These are phyloP conservation scores for Saccharomyces uvarum DNA, from an alignment of 1,139 yeast genomes.

Conservation along the genomic window DNA sequence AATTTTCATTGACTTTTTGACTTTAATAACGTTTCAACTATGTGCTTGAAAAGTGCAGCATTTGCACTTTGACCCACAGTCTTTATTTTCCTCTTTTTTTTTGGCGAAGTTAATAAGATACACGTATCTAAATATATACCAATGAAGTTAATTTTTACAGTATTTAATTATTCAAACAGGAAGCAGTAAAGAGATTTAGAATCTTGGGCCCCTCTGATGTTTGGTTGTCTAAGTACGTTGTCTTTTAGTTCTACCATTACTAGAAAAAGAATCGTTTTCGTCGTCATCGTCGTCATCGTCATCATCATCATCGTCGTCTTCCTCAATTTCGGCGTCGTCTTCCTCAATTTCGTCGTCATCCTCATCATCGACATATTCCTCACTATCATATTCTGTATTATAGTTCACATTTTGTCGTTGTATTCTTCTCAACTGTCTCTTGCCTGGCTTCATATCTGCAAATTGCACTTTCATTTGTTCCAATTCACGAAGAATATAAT, in stretches of 20 bases:
- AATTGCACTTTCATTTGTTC: constrained; percentile 25
- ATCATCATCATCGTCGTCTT: not conserved
- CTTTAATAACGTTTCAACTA: not conserved
- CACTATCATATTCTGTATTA: constrained; percentile 12
- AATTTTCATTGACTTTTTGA: not conserved
- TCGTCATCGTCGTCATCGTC: constrained; percentile 4
- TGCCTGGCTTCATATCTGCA: constrained; percentile 27
- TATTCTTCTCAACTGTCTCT: constrained; percentile 27
- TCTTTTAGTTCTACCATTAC: not conserved
- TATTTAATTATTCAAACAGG: not conserved
- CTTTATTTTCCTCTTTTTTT: not conserved
- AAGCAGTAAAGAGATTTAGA: not conserved
- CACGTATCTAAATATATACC: not conserved
- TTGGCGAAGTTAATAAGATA: not conserved
- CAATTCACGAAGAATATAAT: constrained; percentile 18
- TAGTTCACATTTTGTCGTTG: constrained; percentile 24
- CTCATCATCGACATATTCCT: constrained; percentile 16
- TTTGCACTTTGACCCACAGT: not conserved
- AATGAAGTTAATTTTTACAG: not conserved
- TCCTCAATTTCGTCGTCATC: constrained; percentile 11
- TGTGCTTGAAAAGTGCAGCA: not conserved
- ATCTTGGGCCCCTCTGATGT: not conserved
- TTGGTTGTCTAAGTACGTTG: not conserved
- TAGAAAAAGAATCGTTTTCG: not conserved
- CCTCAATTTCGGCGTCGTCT: constrained; percentile 8